phyloP scores from a whole-genome alignment of 306 rosid species.

The Vicia faba region DNA sequence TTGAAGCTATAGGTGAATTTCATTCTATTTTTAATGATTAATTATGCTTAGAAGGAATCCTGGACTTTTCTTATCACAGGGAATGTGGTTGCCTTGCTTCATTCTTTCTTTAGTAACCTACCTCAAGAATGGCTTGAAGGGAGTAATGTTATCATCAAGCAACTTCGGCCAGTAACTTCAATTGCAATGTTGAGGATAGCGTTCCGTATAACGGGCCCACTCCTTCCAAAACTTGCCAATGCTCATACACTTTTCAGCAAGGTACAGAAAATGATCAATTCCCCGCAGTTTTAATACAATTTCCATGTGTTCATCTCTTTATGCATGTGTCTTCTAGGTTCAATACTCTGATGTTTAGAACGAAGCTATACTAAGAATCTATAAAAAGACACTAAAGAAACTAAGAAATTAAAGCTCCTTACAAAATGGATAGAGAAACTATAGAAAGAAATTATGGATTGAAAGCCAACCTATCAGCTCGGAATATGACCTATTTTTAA shows the following conservation, averaged over 20 bases:
- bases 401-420: no score
- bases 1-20: slow-evolving; percentile 27
- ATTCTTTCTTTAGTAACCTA: slow-evolving; percentile 91
- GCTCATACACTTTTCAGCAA: slow-evolving; percentile 80
- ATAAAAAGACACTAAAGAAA: no score
- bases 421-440: no score
- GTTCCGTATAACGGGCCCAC: slow-evolving; percentile 89
- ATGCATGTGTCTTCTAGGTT: slow-evolving; percentile 20
- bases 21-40: slow-evolving; percentile 23
- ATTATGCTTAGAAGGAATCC: slow-evolving; percentile 33
- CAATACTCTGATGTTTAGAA: slow-evolving; percentile 3
- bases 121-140: slow-evolving; percentile 98
- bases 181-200: slow-evolving; percentile 96
- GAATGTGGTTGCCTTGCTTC: slow-evolving; percentile 91
- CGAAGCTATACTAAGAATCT: slow-evolving; percentile 8
- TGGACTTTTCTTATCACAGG: slow-evolving; percentile 52
- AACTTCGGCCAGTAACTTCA: slow-evolving; percentile 86
- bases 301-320: background rate
- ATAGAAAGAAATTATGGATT: no score
- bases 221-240: slow-evolving; percentile 97
- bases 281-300: slow-evolving; percentile 15
- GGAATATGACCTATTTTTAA: no score
- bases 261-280: slow-evolving; percentile 56
- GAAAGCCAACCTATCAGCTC: no score
- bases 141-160: slow-evolving; percentile 69